Conservation (phyloP, 2,329 filamentous ascomycete species). For the Aspergillus vadensis region DNA sequence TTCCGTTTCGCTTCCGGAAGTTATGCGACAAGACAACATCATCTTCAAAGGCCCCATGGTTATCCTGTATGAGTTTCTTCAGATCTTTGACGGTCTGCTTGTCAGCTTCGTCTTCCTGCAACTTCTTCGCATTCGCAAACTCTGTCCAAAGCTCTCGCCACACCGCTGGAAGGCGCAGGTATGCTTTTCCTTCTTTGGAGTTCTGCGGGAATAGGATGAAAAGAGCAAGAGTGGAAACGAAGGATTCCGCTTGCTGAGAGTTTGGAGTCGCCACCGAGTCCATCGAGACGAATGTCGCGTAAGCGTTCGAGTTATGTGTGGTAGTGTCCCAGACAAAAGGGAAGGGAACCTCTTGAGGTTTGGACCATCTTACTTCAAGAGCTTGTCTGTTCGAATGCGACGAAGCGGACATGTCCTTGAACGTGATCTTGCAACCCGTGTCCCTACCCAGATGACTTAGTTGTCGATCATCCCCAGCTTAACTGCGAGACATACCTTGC, state of each 20-base stretch:
- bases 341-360: slow-evolving; percentile 61
- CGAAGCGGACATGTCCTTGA: slow-evolving; percentile 69
- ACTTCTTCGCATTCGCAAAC: slow-evolving; percentile 70
- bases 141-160: slow-evolving; percentile 90
- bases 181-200: slow-evolving; percentile 81
- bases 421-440: slow-evolving; percentile 66
- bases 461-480: background rate
- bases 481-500: slow-evolving; percentile 58
- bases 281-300: slow-evolving; percentile 69
- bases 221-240: slow-evolving; percentile 76
- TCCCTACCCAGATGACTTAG: slow-evolving; percentile 56
- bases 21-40: slow-evolving; percentile 76
- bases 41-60: slow-evolving; percentile 58
- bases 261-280: slow-evolving; percentile 71
- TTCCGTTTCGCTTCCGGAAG: slow-evolving; percentile 60
- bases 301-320: slow-evolving; percentile 47
- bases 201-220: slow-evolving; percentile 80
- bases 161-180: slow-evolving; percentile 71
- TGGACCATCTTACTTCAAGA: slow-evolving; percentile 77
- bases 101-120: slow-evolving; percentile 69
- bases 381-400: slow-evolving; percentile 75
- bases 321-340: slow-evolving; percentile 46
- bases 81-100: slow-evolving; percentile 68
- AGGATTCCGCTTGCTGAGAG: slow-evolving; percentile 80
- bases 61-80: slow-evolving; percentile 44